Conservation (phyloP, 2,329 filamentous ascomycete genomes). For the Triangularia verruculosa region DNA sequence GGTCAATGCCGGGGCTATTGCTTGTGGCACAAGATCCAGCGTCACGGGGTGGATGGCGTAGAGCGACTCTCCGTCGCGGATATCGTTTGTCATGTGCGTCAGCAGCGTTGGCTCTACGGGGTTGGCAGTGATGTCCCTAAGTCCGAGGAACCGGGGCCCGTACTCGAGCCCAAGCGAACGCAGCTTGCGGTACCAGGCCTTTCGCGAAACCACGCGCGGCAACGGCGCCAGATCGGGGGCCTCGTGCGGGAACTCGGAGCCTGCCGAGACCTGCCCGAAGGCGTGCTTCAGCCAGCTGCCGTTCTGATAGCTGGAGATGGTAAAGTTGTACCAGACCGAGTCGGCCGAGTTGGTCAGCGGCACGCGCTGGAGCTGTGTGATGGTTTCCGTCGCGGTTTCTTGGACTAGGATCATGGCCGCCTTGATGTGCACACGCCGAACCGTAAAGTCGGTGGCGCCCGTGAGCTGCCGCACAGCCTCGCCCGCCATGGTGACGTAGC, state of each 20-base stretch:
- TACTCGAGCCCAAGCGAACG: neutral
- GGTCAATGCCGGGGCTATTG: neutral
- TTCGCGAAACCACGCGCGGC: neutral
- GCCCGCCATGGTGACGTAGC: constrained; percentile 1
- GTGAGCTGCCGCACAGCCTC: neutral
- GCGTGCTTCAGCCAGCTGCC: constrained; percentile 1
- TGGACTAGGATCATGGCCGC: constrained; percentile 7
- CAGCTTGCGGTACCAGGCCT: neutral
- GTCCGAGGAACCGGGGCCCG: neutral
- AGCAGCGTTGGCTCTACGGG: neutral
- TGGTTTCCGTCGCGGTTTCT: neutral
- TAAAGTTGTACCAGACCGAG: constrained; percentile 1
- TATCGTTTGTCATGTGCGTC: neutral
- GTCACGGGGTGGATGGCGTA: neutral
- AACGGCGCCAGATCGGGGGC: neutral
- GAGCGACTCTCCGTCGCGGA: neutral
- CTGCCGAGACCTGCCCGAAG: neutral
- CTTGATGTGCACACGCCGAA: constrained; percentile 23
- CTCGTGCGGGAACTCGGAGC: neutral
- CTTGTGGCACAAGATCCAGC: neutral
- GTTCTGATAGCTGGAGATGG: neutral
- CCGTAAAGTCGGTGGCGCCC: neutral
- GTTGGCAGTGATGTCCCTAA: neutral
- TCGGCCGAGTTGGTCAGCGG: neutral
- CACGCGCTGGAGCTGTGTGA: neutral